Evolutionary conservation across 345 rosid species (phyloP), one percentile per base, ranked within the genome.

Genomic region (Geranium rotundifolium): DNA sequence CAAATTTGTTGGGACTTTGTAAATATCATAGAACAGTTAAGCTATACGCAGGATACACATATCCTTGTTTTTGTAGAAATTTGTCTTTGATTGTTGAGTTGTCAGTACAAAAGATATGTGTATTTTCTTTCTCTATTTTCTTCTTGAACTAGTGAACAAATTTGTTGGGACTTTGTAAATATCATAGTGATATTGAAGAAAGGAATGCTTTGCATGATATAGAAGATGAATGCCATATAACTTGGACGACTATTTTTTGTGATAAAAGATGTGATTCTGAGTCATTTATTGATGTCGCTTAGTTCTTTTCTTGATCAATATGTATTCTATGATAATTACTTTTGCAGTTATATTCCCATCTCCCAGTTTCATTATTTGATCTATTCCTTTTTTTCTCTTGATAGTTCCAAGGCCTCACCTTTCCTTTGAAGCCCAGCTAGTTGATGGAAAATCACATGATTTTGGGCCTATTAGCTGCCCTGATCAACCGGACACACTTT

Each of bases 381-480:
- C 39, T 19, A 16, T 19, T 5, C 58, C 12, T 41, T 34, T 67
- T 34, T 71, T 63, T 70, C 17, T 10, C 65, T 73, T 81, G 65
- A 67, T 75, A 95, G 99, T 95, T 62, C 96, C 97, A 54, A 85
- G 92, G 73, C 96, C 96, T 68, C 99, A 95, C 72, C 95, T 95
- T 60, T 82, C 91, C 29, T 95, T 95, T 59, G 99, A 95, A 81
- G 97, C 99, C 69, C 97, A 93, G 84, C 87, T 88, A 72, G 96
- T 95, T 71, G 86, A 89, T 74, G 99, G 99, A 69, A 95, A 86
- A 73, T 85, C 90, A 72, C 90, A 85, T 70, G 95, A 90, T 58
- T 67, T 90, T 67, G 78, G 80, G 31, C 82, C 89, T 29, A 64
- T 90, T 59, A 86, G 82, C 78, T 78, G 91, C 66, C 89, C 83